phyloP scores from a whole-genome alignment of 2,329 filamentous ascomycete genomes.

The Fusarium nelsonii region DNA sequence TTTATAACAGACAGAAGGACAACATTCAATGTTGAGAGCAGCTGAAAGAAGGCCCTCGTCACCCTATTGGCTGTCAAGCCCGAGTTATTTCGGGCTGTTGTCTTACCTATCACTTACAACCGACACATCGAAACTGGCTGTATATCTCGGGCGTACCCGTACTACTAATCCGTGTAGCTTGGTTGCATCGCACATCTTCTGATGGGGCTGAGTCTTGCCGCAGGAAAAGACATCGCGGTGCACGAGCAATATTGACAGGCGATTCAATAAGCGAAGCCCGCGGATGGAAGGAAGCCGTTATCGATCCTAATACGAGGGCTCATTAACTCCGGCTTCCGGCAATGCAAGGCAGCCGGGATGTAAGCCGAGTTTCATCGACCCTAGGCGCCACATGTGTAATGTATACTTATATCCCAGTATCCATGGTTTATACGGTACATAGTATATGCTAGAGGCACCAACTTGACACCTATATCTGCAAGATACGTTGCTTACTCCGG shows the following conservation, averaged over 20 bases:
- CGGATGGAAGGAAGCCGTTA: constrained; percentile 35
- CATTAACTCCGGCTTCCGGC: constrained; percentile 33
- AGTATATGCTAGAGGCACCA: constrained; percentile 8
- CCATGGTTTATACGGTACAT: constrained; percentile 6
- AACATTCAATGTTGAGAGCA: background rate
- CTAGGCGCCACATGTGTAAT: constrained; percentile 41
- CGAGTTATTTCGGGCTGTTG: constrained; percentile 31
- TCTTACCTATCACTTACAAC: constrained; percentile 28
- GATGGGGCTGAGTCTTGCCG: constrained; percentile 33
- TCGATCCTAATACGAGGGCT: constrained; percentile 24
- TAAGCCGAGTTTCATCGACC: constrained; percentile 32
- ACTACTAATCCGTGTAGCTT: constrained; percentile 27
- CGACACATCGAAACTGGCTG: constrained; percentile 7
- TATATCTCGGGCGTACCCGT: constrained; percentile 22
- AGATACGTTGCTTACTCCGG: constrained; percentile 1
- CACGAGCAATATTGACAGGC: constrained; percentile 28
- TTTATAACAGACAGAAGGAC: background rate
- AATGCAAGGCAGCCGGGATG: constrained; percentile 11
- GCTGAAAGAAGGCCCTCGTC: background rate
- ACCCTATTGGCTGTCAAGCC: constrained; percentile 10
- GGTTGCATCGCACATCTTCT: constrained; percentile 34
- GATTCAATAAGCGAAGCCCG: constrained; percentile 43
- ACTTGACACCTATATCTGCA: background rate
- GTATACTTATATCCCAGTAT: constrained; percentile 17
- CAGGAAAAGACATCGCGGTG: constrained; percentile 38